A percentile compares a stretch with the other conserved stretches of the same genome.
phyloP scores from a whole-genome alignment of 768 basidiomycete species.

The Exidia glandulosa region DNA sequence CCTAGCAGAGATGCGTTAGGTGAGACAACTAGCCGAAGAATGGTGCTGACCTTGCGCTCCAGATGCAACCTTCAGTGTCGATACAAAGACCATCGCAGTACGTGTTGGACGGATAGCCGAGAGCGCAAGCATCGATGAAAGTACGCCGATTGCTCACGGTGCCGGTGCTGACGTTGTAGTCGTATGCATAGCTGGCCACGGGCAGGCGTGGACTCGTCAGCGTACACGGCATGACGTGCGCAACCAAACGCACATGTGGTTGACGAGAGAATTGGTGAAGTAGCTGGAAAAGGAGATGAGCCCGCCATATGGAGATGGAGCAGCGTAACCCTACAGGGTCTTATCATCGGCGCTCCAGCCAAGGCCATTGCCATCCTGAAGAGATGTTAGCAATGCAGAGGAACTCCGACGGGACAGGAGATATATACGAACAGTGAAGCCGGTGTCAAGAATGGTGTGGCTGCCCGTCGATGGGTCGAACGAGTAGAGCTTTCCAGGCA shows the following conservation, averaged over 20 bases:
- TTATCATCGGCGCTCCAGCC: constrained; percentile 54
- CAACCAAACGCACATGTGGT: too few species aligned
- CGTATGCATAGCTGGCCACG: constrained; percentile 59
- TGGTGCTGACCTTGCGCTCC: constrained; percentile 46
- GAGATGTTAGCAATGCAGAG: background rate
- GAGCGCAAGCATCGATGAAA: constrained; percentile 44
- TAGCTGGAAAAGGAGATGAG: constrained; percentile 31
- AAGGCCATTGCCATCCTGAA: constrained; percentile 49
- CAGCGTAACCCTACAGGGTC: constrained; percentile 35
- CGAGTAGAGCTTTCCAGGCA: constrained; percentile 48
- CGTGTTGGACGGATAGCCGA: constrained; percentile 36
- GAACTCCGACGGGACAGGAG: background rate
- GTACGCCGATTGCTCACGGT: constrained; percentile 42
- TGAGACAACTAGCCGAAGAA: constrained; percentile 1
- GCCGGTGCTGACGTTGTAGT: constrained; percentile 45
- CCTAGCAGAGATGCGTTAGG: constrained; percentile 21
- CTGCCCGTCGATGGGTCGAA: constrained; percentile 41
- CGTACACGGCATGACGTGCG: too few species aligned
- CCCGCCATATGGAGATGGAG: background rate
- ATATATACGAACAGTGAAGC: constrained; percentile 42
- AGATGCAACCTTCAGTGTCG: constrained; percentile 50
- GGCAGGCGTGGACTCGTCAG: too few species aligned
- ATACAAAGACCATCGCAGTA: constrained; percentile 60
- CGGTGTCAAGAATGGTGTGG: constrained; percentile 44
- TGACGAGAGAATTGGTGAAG: constrained; percentile 57